Percentiles rank a stretch among this genome's conserved stretches.
These are phyloP conservation scores for Elaeagnus macrophylla DNA, from an alignment of 306 rosid species.

Conservation along the genomic window DNA sequence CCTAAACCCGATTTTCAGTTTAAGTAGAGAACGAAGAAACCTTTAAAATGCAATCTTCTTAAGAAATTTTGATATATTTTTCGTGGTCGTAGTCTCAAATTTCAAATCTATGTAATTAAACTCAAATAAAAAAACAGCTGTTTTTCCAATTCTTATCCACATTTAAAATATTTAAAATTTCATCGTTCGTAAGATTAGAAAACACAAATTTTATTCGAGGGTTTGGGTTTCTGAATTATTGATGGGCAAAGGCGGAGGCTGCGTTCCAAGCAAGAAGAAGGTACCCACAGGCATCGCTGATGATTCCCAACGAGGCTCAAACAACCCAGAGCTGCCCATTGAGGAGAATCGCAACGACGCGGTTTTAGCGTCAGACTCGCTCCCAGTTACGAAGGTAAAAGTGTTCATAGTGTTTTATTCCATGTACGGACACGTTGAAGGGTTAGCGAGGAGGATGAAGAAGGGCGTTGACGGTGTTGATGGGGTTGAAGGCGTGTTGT, in stretches of 20 bases:
- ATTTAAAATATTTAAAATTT: no score
- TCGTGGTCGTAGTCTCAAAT: not conserved
- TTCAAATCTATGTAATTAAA: not conserved
- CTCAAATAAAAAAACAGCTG: not conserved
- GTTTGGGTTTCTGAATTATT: conserved; percentile 8
- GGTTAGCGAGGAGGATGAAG: conserved; percentile 68
- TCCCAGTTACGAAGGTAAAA: conserved; percentile 33
- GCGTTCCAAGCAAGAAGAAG: conserved; percentile 86
- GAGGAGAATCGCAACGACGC: conserved; percentile 17
- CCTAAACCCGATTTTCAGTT: no score
- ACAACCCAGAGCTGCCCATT: conserved; percentile 23
- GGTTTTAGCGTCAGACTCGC: conserved; percentile 4
- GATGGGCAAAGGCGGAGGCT: conserved; percentile 95
- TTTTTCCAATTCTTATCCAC: not conserved
- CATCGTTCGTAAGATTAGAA: not conserved
- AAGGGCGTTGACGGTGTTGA: conserved; percentile 73
- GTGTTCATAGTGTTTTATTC: conserved; percentile 79
- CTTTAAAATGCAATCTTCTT: no score
- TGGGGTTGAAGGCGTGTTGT: conserved; percentile 65
- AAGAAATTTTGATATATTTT: no score
- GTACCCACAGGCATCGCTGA: conserved; percentile 24
- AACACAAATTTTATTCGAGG: not conserved
- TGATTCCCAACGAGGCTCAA: conserved; percentile 17
- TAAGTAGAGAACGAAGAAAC: no score
- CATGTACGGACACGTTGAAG: conserved; percentile 92